These are phyloP conservation scores for Scleromitrula shiraiana DNA, from an alignment of 2,329 filamentous ascomycete species.

Conservation along the genomic window DNA sequence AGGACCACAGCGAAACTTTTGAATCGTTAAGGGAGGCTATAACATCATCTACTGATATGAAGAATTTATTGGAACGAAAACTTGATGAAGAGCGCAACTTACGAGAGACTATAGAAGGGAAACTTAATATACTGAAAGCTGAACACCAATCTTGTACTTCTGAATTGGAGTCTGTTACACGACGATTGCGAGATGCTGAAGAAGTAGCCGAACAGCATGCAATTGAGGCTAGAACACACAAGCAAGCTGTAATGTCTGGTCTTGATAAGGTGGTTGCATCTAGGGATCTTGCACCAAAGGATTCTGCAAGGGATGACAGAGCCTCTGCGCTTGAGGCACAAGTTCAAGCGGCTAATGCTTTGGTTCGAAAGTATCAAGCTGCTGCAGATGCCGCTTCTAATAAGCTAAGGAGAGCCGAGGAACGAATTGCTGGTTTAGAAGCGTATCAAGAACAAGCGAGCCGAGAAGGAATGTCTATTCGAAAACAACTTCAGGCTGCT, in stretches of 20 bases:
- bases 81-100: conserved; percentile 74
- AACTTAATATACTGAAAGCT: conserved; percentile 65
- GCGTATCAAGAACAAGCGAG: conserved; percentile 97
- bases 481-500: conserved; percentile 79
- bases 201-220: conserved; percentile 82
- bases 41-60: conserved; percentile 69
- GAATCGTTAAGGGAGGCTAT: conserved; percentile 71
- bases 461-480: conserved; percentile 80
- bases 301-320: conserved; percentile 53
- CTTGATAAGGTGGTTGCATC: conserved; percentile 61
- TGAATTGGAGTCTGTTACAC: conserved; percentile 67
- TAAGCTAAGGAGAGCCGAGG: conserved; percentile 85
- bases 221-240: conserved; percentile 78
- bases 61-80: conserved; percentile 67
- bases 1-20: conserved; percentile 64
- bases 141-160: conserved; percentile 75
- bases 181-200: conserved; percentile 76
- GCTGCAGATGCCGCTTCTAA: conserved; percentile 83
- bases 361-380: conserved; percentile 82
- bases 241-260: conserved; percentile 72
- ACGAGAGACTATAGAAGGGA: conserved; percentile 67
- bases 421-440: conserved; percentile 91
- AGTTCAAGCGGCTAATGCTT: conserved; percentile 63
- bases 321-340: conserved; percentile 70
- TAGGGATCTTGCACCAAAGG: conserved; percentile 41